Conservation (phyloP, 2,329 filamentous ascomycete genomes). For the Rhynchosporium agropyri region DNA sequence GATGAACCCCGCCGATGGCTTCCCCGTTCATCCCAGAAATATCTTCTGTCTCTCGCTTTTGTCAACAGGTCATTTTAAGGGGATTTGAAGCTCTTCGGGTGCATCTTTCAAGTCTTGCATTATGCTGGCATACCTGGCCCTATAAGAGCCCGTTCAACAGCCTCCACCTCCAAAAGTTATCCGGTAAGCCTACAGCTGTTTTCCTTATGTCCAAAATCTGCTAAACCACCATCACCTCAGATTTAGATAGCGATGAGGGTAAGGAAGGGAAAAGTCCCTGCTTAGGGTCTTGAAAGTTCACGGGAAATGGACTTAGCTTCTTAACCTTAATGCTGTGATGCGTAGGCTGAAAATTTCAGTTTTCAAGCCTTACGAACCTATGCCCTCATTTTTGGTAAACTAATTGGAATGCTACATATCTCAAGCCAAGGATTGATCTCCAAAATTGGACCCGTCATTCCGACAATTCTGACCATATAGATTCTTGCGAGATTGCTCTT, state of each 20-base stretch:
- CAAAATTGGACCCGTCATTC: slow-evolving; percentile 1
- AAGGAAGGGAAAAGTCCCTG: not conserved
- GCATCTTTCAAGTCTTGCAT: not conserved
- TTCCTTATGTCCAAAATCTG: not conserved
- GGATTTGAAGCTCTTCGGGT: not conserved
- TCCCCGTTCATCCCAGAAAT: not conserved
- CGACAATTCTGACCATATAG: not conserved
- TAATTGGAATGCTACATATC: not conserved
- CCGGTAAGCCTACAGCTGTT: not conserved
- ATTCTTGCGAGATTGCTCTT: not conserved
- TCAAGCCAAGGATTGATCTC: slow-evolving; percentile 10
- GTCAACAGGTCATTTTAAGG: not conserved
- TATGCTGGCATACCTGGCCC: not conserved
- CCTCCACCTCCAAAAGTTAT: not conserved
- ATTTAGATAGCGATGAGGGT: not conserved
- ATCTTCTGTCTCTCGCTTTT: not conserved
- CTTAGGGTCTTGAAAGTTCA: not conserved
- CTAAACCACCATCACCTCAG: not conserved
- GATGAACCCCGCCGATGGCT: not conserved
- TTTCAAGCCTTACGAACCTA: not conserved
- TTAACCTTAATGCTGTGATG: not conserved
- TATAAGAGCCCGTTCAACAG: not conserved
- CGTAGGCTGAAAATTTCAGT: not conserved
- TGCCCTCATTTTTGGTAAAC: not conserved
- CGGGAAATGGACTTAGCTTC: not conserved